A percentile compares a stretch with the other conserved stretches of the same genome.
These are phyloP conservation scores for Ganoderma multipileum DNA, from an alignment of 1,284 basidiomycete genomes.

Conservation along the genomic window DNA sequence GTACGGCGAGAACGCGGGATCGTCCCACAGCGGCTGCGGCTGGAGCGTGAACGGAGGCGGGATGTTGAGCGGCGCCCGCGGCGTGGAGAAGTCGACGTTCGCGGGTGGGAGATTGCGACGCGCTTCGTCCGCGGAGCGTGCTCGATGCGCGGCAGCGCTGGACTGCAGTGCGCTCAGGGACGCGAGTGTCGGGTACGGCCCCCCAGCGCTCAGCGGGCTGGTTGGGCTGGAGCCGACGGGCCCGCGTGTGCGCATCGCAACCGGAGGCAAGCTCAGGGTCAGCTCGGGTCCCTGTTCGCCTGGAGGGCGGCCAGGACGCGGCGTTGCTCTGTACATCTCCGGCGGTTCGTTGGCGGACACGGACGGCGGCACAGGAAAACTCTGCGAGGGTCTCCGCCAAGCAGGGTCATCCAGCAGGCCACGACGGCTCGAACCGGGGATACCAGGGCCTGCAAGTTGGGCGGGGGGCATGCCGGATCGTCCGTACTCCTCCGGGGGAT, in stretches of 20 bases:
- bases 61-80: slow-evolving; percentile 53
- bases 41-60: slow-evolving; percentile 73
- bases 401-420: slow-evolving; percentile 23
- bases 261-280: slow-evolving; percentile 26
- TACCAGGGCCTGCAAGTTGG: slow-evolving; percentile 65
- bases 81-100: slow-evolving; percentile 45
- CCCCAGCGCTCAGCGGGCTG: slow-evolving; percentile 18
- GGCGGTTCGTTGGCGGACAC: slow-evolving; percentile 34
- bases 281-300: slow-evolving; percentile 26
- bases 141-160: slow-evolving; percentile 15
- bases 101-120: slow-evolving; percentile 28
- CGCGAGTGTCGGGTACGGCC: slow-evolving; percentile 28
- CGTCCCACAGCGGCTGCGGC: slow-evolving; percentile 68
- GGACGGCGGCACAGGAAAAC: slow-evolving; percentile 30
- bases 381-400: slow-evolving; percentile 22
- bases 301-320: slow-evolving; percentile 29
- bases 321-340: slow-evolving; percentile 26
- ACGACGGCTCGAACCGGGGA: slow-evolving; percentile 54
- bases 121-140: slow-evolving; percentile 19
- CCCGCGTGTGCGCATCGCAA: slow-evolving; percentile 19
- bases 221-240: slow-evolving; percentile 20
- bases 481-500: slow-evolving; percentile 29
- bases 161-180: slow-evolving; percentile 29
- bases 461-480: slow-evolving; percentile 27
- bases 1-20: slow-evolving; percentile 42